Evolutionary conservation across 1,284 basidiomycete species (phyloP), one percentile per base, ranked within the genome.

Genomic region (Austroboletus niveus): DNA sequence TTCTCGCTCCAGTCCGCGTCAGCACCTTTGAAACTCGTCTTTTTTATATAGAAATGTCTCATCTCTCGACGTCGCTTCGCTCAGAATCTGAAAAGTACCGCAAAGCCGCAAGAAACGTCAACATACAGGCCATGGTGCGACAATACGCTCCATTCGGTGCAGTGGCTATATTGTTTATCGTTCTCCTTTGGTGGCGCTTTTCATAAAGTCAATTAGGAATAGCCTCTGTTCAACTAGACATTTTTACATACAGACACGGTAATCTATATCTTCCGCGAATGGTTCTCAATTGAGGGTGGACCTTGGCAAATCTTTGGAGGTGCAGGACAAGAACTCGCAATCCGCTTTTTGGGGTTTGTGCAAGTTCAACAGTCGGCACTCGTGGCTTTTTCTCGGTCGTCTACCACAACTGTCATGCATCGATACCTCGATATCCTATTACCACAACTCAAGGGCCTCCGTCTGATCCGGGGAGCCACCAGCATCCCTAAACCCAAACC

Each of bases 71-170:
- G 1, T 97, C 94, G n/a, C 77, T 99, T 44, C 86, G 94, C 45
- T 92, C 95, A 49, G 96, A 99, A 73, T 97, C 94, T 29, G 91
- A 97, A 73, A 98, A 94, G 73, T 99, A 99, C 73, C 84, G 96
- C 53, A 96, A 93, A 72, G 94, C 94, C 14, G 94, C 96, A 27
- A 80, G 92, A 58, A 93, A 98, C 66, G 93, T 99, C 72, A 99
- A 98, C 69, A 68, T 96, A 45, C 84, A 97, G 60, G 93, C 94
- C 8, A 86, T 98, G 82, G 72, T 97, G 59, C 86, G 96, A 57
- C 94, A 99, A 70, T 99, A 95, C 72, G 97, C 95, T 38, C 96
- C 96, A 8, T 69, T 97, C 49, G 93, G 82, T 48, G 92, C 86
- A 17, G 79, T 95, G 46, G 81, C 77, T 17, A 74, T 96, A 56